These are phyloP conservation scores for Gossypium sturtianum DNA, from an alignment of 345 rosid genomes.

Conservation along the genomic window DNA sequence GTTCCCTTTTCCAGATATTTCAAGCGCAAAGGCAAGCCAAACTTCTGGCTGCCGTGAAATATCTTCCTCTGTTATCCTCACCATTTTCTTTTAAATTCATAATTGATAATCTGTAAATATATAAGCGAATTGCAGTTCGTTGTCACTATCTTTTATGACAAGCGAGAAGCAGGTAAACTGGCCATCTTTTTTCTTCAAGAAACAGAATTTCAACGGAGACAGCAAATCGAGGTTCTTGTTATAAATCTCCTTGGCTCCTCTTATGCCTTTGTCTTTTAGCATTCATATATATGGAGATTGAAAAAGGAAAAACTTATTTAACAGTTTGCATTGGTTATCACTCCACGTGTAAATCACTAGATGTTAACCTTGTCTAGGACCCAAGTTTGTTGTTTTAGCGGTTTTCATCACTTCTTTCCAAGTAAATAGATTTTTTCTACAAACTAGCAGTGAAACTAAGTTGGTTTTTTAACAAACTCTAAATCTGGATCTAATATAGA, in stretches of 20 bases:
- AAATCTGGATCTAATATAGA: background rate
- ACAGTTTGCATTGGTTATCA: background rate
- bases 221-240: background rate
- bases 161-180: too few relatives aligned
- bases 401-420: conserved; percentile 2
- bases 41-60: background rate
- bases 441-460: background rate
- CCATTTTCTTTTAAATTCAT: background rate
- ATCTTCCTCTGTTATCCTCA: background rate
- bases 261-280: background rate
- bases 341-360: background rate
- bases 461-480: background rate
- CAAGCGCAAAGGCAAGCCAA: background rate
- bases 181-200: too few relatives aligned
- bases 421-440: background rate
- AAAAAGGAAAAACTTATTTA: background rate
- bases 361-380: background rate
- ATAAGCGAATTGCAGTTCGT: background rate
- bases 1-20: background rate
- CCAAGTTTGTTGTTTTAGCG: background rate
- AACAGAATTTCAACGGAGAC: background rate
- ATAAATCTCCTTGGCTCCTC: background rate
- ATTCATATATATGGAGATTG: background rate
- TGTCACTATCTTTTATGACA: background rate
- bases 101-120: background rate